Evolutionary conservation across 2,329 filamentous ascomycete genomes (phyloP).

Genomic region (Curvularia sp.): DNA sequence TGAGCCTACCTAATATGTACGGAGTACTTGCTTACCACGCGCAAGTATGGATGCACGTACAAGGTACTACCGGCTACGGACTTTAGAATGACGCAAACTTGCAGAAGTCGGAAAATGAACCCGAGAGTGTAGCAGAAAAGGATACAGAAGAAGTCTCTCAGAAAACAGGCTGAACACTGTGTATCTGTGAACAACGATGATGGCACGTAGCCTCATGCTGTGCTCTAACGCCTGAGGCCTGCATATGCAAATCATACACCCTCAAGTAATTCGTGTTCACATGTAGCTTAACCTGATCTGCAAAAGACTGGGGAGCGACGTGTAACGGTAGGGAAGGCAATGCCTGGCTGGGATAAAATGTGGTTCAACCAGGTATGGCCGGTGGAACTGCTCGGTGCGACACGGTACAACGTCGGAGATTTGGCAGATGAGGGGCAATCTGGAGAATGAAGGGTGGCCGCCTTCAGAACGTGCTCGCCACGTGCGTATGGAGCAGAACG

Average conservation of each 20-base stretch:
- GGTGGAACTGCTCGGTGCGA: constrained; percentile 2
- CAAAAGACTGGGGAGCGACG: background rate
- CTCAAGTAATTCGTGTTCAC: background rate
- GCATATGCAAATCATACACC: background rate
- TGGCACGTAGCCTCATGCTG: background rate
- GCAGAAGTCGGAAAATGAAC: background rate
- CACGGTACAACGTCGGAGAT: constrained; percentile 17
- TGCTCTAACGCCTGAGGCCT: background rate
- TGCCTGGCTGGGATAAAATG: background rate
- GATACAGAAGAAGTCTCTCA: background rate
- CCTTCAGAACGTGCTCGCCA: constrained; percentile 4
- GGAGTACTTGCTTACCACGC: background rate
- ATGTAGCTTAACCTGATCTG: background rate
- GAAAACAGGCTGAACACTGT: background rate
- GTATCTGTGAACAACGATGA: background rate
- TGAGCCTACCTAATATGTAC: background rate
- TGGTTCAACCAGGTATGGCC: background rate
- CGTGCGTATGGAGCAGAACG: constrained; percentile 5
- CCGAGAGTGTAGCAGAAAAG: background rate
- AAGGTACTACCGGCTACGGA: background rate
- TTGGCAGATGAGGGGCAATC: constrained; percentile 3
- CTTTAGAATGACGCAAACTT: background rate
- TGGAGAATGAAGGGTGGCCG: background rate
- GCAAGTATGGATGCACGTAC: too few relatives aligned
- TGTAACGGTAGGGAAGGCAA: background rate